Conservation (phyloP, 2,329 filamentous ascomycete species). For the Aureobasidium mangrovei region DNA sequence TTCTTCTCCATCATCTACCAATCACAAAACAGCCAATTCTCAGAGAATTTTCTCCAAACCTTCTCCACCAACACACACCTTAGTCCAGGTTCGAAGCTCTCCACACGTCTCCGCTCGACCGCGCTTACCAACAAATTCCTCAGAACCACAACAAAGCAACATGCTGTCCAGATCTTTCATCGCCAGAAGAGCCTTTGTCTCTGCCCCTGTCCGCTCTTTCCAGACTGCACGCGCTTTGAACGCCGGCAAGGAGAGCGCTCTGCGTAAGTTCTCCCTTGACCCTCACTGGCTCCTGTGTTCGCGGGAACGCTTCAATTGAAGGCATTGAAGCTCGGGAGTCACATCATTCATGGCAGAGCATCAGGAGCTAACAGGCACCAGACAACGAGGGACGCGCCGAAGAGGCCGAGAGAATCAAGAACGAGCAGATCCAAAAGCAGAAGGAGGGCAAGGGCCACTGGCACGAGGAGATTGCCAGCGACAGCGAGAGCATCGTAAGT, state of each 20-base stretch:
- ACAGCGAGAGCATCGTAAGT: constrained; percentile 67
- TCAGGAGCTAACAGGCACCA: constrained; percentile 15
- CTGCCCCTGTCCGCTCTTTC: constrained; percentile 26
- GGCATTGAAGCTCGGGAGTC: background rate
- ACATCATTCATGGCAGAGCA: background rate
- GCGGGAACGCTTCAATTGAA: background rate
- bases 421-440: constrained; percentile 46
- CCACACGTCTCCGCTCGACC: background rate
- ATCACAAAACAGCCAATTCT: background rate
- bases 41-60: background rate
- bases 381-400: constrained; percentile 36
- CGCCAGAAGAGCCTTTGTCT: constrained; percentile 24
- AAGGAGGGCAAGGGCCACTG: constrained; percentile 60
- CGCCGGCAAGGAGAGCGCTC: constrained; percentile 36
- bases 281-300: background rate
- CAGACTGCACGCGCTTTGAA: constrained; percentile 28
- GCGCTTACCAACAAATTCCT: background rate
- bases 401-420: constrained; percentile 48
- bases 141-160: background rate
- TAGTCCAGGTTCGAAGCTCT: constrained; percentile 2
- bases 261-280: constrained; percentile 30
- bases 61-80: background rate
- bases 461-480: constrained; percentile 67
- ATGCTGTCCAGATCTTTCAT: constrained; percentile 19
- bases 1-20: constrained; percentile 7